phyloP scores from a whole-genome alignment of 352 stramenopile species.

The Phytopythium oedochilum region DNA sequence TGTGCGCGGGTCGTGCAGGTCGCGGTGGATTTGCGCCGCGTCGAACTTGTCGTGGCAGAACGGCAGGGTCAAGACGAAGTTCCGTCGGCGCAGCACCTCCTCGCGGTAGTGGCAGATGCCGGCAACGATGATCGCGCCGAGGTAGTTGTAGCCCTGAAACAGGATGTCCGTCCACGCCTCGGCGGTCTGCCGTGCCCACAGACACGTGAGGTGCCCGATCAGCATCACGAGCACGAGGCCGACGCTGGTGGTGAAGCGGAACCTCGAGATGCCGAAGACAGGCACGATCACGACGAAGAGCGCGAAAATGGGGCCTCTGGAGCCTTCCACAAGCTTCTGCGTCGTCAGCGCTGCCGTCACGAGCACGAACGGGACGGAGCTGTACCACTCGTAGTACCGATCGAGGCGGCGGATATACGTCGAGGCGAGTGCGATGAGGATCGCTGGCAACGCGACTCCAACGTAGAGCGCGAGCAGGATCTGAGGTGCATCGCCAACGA shows the following conservation, averaged over 20 bases:
- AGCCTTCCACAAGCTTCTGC: constrained; percentile 28
- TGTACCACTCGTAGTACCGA: constrained; percentile 25
- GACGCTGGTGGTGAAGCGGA: constrained; percentile 33
- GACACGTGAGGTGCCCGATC: constrained; percentile 7
- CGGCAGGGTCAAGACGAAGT: constrained; percentile 34
- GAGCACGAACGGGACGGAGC: constrained; percentile 25
- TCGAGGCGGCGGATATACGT: constrained; percentile 19
- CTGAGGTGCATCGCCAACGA: neutral
- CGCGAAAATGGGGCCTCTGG: constrained; percentile 25
- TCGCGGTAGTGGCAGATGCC: constrained; percentile 35
- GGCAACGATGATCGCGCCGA: constrained; percentile 28
- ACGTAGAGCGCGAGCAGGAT: constrained; percentile 16
- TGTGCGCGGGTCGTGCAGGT: constrained; percentile 25
- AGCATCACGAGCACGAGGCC: constrained; percentile 21
- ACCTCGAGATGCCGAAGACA: constrained; percentile 39
- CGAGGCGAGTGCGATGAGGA: constrained; percentile 11
- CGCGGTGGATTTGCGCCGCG: constrained; percentile 7
- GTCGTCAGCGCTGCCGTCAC: constrained; percentile 19
- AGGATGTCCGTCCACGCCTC: constrained; percentile 28
- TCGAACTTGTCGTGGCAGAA: constrained; percentile 26
- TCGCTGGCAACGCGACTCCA: constrained; percentile 12
- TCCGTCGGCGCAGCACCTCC: constrained; percentile 28
- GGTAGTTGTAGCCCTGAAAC: constrained; percentile 41
- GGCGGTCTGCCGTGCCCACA: constrained; percentile 13
- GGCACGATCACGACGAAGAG: constrained; percentile 35